These are phyloP conservation scores for Rheum nobile DNA, from an alignment of 148 eudicot species.

Conservation along the genomic window DNA sequence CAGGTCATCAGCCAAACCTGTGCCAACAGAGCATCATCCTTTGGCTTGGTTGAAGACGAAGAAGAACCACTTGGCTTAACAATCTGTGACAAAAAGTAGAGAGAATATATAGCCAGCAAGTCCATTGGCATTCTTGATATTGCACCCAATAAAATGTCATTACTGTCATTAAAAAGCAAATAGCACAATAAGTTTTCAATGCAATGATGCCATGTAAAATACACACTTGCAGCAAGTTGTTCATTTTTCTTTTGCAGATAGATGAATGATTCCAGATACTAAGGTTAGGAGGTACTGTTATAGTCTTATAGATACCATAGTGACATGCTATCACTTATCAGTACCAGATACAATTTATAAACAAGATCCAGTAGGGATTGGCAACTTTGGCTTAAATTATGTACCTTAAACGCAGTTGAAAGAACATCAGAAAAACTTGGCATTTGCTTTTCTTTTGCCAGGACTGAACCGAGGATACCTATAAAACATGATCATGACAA, in stretches of 20 bases:
- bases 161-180: not conserved
- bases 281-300: not conserved
- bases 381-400: not conserved
- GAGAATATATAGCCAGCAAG: not conserved
- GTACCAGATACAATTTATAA: not conserved
- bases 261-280: not conserved
- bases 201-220: not conserved
- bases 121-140: not conserved
- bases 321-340: not conserved
- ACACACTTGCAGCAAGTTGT: not conserved
- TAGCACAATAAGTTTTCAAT: not conserved
- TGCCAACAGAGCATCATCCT: slow-evolving; percentile 55
- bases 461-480: slow-evolving; percentile 71
- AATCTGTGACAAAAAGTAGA: slow-evolving; percentile 27
- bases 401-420: slow-evolving; percentile 73
- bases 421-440: slow-evolving; percentile 58
- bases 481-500: slow-evolving; percentile 12
- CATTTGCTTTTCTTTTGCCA: slow-evolving; percentile 70
- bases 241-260: not conserved
- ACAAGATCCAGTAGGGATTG: not conserved
- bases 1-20: slow-evolving; percentile 38
- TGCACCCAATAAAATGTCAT: not conserved
- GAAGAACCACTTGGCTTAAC: slow-evolving; percentile 31
- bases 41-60: slow-evolving; percentile 40
- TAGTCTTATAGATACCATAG: not conserved